Conservation (phyloP, 2,329 filamentous ascomycete genomes). For the Diaporthe citriasiana region DNA sequence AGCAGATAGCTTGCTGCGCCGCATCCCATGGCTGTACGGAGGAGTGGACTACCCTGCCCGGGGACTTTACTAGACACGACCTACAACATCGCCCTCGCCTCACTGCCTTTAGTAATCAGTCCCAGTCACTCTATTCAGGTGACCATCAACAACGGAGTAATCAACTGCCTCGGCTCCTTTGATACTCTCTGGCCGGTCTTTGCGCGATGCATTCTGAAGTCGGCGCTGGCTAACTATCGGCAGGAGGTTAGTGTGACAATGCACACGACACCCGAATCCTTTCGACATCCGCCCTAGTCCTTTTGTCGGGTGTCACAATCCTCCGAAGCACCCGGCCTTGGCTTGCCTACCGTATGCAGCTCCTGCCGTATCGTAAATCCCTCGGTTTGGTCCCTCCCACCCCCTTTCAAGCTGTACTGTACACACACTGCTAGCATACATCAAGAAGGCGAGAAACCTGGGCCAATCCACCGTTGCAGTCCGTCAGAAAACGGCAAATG, state of each 20-base stretch:
- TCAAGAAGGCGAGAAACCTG: not conserved
- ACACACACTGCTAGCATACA: not conserved
- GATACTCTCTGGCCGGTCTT: not conserved
- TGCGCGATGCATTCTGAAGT: not conserved
- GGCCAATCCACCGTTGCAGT: slow-evolving; percentile 2
- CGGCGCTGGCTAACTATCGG: not conserved
- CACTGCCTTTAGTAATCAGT: not conserved
- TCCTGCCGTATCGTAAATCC: slow-evolving; percentile 3
- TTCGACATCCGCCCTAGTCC: slow-evolving; percentile 23
- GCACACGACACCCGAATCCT: slow-evolving; percentile 24
- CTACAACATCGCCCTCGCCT: not conserved
- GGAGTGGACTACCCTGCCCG: not conserved
- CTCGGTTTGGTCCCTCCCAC: not conserved
- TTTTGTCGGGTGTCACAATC: slow-evolving; percentile 31
- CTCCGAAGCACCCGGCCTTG: slow-evolving; percentile 23
- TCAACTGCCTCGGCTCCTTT: not conserved
- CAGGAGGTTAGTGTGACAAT: slow-evolving; percentile 16
- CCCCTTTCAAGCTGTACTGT: not conserved
- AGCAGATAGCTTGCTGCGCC: not conserved
- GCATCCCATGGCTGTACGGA: not conserved
- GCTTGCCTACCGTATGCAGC: slow-evolving; percentile 21
- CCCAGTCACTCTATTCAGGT: not conserved
- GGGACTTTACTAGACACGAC: not conserved
- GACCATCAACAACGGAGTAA: not conserved
- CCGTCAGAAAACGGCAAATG: slow-evolving; percentile 34